Conservation (phyloP, 768 basidiomycete species). For the Hygrophoropsis aurantiaca region DNA sequence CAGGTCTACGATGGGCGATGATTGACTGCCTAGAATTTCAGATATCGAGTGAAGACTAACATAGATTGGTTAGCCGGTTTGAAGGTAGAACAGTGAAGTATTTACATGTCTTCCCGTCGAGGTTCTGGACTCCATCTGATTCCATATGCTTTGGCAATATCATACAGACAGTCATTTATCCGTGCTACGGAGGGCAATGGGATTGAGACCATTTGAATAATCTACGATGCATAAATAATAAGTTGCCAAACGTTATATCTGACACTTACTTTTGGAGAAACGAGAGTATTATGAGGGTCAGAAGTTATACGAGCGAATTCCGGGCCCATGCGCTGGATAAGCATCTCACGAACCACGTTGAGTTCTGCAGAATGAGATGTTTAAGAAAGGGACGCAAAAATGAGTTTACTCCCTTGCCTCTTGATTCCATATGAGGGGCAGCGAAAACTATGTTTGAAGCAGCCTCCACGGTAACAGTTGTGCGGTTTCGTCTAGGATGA, state of each 20-base stretch:
- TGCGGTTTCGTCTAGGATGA: slow-evolving; percentile 45
- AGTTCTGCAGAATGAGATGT: slow-evolving; percentile 47
- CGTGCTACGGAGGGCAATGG: slow-evolving; percentile 55
- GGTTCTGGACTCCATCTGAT: slow-evolving; percentile 65
- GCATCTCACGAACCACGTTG: slow-evolving; percentile 48
- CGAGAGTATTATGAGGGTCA: slow-evolving; percentile 50
- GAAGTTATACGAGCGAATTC: slow-evolving; percentile 56
- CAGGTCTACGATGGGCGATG: slow-evolving; percentile 55
- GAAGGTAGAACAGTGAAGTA: neutral
- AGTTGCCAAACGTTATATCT: neutral
- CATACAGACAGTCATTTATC: slow-evolving; percentile 55
- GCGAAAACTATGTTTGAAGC: slow-evolving; percentile 67
- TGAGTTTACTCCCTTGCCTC: slow-evolving; percentile 41
- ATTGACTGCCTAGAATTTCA: slow-evolving; percentile 55
- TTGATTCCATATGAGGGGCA: slow-evolving; percentile 52
- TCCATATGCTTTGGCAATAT: slow-evolving; percentile 51
- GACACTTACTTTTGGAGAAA: slow-evolving; percentile 48
- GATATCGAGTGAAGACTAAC: slow-evolving; percentile 46
- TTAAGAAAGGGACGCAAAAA: neutral
- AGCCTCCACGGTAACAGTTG: slow-evolving; percentile 61
- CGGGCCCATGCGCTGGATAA: slow-evolving; percentile 55
- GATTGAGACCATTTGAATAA: slow-evolving; percentile 50
- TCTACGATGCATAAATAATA: slow-evolving; percentile 26
- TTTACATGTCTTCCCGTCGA: slow-evolving; percentile 62
- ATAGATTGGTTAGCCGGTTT: slow-evolving; percentile 5